Conservation (phyloP, 441 rosid genomes). For the Lepidium campestre region DNA sequence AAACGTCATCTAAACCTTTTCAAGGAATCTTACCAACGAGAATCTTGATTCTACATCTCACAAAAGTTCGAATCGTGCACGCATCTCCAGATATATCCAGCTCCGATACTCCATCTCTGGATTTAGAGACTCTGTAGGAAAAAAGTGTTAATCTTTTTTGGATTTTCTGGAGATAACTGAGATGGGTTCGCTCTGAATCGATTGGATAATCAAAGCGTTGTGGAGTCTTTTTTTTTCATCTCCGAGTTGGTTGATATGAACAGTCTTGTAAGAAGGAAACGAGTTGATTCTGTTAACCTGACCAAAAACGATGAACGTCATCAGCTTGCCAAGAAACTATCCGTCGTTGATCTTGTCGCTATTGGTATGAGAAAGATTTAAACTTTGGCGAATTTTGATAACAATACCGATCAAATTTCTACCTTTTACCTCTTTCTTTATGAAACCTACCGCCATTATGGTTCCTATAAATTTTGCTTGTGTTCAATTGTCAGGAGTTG, state of each 20-base stretch:
- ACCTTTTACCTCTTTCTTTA: background rate
- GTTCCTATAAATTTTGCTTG: background rate
- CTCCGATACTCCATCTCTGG: background rate
- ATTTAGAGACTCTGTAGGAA: background rate
- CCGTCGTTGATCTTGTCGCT: conserved; percentile 71
- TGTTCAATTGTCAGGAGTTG: conserved; percentile 57
- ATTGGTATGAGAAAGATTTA: conserved; percentile 53
- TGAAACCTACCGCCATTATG: background rate
- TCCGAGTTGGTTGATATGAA: conserved; percentile 20
- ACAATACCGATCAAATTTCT: background rate
- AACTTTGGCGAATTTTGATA: background rate
- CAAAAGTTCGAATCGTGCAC: conserved; percentile 21
- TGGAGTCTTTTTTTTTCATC: background rate
- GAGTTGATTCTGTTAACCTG: conserved; percentile 71
- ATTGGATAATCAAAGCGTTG: conserved; percentile 1
- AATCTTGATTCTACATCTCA: conserved; percentile 1
- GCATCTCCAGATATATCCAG: background rate
- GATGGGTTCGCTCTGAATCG: conserved; percentile 22
- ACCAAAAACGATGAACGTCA: conserved; percentile 30
- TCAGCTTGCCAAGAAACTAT: conserved; percentile 73
- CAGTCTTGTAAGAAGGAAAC: conserved; percentile 79
- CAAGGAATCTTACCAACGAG: conserved; percentile 6
- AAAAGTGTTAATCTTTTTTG: background rate
- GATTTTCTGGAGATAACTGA: background rate
- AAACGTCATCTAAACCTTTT: background rate